Evolutionary conservation across 1,139 yeast genomes (phyloP).

Genomic region (Zygosaccharomyces pseudobailii): DNA sequence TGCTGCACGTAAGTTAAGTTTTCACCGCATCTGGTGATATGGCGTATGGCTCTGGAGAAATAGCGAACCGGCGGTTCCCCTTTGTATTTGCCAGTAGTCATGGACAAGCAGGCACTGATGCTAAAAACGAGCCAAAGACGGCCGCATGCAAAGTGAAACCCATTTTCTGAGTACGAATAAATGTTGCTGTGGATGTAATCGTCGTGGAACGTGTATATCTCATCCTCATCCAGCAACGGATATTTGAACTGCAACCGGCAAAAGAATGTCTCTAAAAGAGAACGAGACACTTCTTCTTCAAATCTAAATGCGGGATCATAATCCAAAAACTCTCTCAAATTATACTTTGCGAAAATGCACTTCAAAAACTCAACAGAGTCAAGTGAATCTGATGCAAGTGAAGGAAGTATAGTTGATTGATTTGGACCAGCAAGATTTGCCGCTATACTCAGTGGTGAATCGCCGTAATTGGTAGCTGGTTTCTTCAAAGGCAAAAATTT

Average conservation of each 20-base stretch:
- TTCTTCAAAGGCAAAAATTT: conserved; percentile 1
- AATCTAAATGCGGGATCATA: conserved; percentile 46
- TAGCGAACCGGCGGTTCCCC: conserved; percentile 48
- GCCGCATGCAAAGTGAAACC: conserved; percentile 47
- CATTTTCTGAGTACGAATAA: conserved; percentile 33
- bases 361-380: conserved; percentile 38
- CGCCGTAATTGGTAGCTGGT: background rate
- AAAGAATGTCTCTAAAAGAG: conserved; percentile 47
- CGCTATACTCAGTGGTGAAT: background rate
- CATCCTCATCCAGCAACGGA: conserved; percentile 46
- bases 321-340: conserved; percentile 39
- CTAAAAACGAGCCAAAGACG: conserved; percentile 49
- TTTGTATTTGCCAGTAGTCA: conserved; percentile 46
- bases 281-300: conserved; percentile 42
- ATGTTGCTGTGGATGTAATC: conserved; percentile 39
- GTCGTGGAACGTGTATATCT: conserved; percentile 43
- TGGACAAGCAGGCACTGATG: conserved; percentile 45
- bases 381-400: conserved; percentile 31
- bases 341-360: conserved; percentile 41
- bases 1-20: conserved; percentile 41
- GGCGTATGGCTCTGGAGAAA: conserved; percentile 52
- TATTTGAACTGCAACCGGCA: conserved; percentile 49
- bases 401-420: conserved; percentile 12
- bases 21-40: conserved; percentile 42
- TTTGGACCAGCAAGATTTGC: conserved; percentile 9